phyloP scores from a whole-genome alignment of 306 rosid species.

The Vigna trinervia region DNA sequence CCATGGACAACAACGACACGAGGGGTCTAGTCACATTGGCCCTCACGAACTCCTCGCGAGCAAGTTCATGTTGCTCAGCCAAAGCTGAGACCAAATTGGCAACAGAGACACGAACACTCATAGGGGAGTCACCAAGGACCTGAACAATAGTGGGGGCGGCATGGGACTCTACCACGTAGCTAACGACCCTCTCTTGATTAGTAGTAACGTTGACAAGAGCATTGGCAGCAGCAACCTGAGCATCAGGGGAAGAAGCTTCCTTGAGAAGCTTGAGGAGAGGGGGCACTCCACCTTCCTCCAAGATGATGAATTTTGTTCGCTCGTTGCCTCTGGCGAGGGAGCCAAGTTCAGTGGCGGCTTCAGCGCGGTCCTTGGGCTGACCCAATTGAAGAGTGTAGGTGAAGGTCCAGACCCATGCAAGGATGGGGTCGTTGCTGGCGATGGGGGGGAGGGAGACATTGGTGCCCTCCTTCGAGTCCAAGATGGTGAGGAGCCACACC shows the following conservation, averaged over 20 bases:
- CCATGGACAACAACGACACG: conserved; percentile 69
- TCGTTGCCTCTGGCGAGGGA: conserved; percentile 61
- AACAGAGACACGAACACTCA: conserved; percentile 67
- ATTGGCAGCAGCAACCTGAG: conserved; percentile 76
- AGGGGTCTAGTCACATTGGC: conserved; percentile 80
- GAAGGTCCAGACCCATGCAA: conserved; percentile 85
- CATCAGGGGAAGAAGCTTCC: conserved; percentile 64
- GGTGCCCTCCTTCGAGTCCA: conserved; percentile 68
- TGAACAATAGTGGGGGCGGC: conserved; percentile 69
- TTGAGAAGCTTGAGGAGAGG: conserved; percentile 80
- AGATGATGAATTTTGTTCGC: conserved; percentile 73
- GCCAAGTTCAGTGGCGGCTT: conserved; percentile 63
- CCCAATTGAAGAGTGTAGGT: conserved; percentile 79
- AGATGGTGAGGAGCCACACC: conserved; percentile 72
- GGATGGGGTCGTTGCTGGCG: conserved; percentile 78
- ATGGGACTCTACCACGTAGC: conserved; percentile 41
- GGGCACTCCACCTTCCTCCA: conserved; percentile 75
- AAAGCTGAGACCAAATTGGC: conserved; percentile 71
- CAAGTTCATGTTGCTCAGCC: conserved; percentile 59
- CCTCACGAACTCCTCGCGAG: conserved; percentile 76
- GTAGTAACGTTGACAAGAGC: conserved; percentile 63
- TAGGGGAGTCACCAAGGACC: conserved; percentile 65
- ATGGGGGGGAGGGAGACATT: conserved; percentile 74
- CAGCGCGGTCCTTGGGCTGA: conserved; percentile 67
- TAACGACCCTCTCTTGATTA: conserved; percentile 56